Evolutionary conservation across 1,284 basidiomycete genomes (phyloP).

Genomic region (Apiotrichum domesticum): DNA sequence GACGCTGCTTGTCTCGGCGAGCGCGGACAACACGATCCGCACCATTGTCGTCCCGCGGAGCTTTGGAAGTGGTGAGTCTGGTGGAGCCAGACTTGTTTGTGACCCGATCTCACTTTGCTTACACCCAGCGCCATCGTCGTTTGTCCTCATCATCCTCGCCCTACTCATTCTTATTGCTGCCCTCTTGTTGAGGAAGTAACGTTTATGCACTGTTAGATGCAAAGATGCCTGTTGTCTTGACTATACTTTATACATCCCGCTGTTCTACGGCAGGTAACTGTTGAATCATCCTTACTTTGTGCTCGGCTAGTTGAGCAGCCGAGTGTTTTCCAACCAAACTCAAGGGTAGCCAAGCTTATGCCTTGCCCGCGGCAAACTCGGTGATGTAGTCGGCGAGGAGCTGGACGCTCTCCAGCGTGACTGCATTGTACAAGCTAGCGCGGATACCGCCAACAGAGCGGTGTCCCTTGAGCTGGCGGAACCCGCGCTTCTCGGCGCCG

Average conservation of each 20-base stretch:
- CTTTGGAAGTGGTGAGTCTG: slow-evolving; percentile 40
- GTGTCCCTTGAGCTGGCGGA: slow-evolving; percentile 86
- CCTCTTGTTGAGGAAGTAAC: neutral
- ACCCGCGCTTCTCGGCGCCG: slow-evolving; percentile 67
- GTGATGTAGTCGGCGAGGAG: slow-evolving; percentile 51
- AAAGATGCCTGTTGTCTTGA: too few species aligned
- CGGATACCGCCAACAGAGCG: slow-evolving; percentile 64
- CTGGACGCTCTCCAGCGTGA: slow-evolving; percentile 68
- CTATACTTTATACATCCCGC: neutral
- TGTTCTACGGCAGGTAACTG: too few species aligned
- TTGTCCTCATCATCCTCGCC: neutral
- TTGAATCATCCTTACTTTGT: too few species aligned
- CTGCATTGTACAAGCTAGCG: slow-evolving; percentile 89
- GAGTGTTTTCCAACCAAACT: too few species aligned
- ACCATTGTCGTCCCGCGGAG: slow-evolving; percentile 64
- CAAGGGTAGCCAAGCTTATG: neutral
- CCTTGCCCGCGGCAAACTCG: slow-evolving; percentile 6
- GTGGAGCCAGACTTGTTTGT: slow-evolving; percentile 2
- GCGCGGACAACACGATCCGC: slow-evolving; percentile 83
- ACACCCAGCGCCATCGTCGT: neutral
- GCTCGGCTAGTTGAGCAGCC: too few species aligned
- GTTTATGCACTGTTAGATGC: neutral
- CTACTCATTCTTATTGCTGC: neutral
- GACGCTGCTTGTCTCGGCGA: slow-evolving; percentile 78
- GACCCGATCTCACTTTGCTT: slow-evolving; percentile 3